A percentile compares a stretch with the other conserved stretches of the same genome.
Evolutionary conservation across 352 stramenopile species (phyloP).

Genomic region (Pythium rhizo-oryzae): DNA sequence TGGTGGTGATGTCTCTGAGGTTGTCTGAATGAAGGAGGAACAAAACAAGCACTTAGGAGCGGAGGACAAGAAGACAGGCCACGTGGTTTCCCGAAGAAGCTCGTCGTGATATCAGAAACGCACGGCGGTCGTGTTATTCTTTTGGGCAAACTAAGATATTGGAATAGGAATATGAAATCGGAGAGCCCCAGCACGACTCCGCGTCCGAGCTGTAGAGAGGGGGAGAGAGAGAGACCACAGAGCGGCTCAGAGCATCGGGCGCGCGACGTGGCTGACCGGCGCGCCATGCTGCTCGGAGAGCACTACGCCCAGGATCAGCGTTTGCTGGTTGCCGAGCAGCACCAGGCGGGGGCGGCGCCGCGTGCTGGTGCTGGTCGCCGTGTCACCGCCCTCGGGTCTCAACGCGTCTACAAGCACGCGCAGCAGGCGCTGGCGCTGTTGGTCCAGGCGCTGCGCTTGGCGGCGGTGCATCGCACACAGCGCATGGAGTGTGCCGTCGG

Average conservation of each 20-base stretch:
- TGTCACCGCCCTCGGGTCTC: not conserved
- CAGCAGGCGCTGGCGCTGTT: not conserved
- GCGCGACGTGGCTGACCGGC: not conserved
- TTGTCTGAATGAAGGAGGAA: too few species aligned
- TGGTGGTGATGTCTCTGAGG: too few species aligned
- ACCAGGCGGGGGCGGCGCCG: not conserved
- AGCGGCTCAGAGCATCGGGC: not conserved
- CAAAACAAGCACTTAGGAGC: too few species aligned
- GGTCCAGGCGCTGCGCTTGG: not conserved
- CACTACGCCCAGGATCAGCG: conserved; percentile 12
- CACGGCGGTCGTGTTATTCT: too few species aligned
- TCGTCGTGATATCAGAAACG: too few species aligned
- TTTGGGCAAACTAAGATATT: too few species aligned
- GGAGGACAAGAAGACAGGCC: too few species aligned
- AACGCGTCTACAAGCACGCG: not conserved
- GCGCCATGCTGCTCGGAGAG: not conserved
- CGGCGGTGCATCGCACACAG: not conserved
- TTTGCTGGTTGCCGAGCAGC: conserved; percentile 15
- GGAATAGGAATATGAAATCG: too few species aligned
- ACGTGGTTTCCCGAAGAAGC: too few species aligned
- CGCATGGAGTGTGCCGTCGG: conserved; percentile 1
- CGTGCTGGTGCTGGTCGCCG: not conserved
- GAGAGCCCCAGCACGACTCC: too few species aligned
- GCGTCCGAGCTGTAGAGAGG: too few species aligned
- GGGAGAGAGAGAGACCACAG: too few species aligned